Percentiles rank a stretch among this genome's conserved stretches.
Conservation (phyloP, 768 basidiomycete genomes). For the Suillus sp. region DNA sequence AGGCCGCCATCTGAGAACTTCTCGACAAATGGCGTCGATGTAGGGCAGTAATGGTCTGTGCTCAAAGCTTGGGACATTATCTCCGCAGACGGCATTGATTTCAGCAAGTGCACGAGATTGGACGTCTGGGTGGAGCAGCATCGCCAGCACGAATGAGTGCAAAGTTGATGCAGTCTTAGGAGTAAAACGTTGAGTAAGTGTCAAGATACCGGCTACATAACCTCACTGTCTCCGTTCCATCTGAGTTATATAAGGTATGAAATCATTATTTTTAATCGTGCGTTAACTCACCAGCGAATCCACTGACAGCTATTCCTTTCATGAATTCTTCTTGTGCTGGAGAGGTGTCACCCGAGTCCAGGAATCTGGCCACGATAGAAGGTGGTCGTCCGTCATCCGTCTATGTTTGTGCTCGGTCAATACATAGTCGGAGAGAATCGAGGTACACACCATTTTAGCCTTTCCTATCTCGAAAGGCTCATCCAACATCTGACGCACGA, state of each 20-base stretch:
- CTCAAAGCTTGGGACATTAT: conserved; percentile 27
- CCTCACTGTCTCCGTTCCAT: conserved; percentile 26
- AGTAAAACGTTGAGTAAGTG: neutral
- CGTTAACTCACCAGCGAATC: conserved; percentile 4
- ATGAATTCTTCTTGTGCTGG: conserved; percentile 3
- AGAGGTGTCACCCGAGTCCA: neutral
- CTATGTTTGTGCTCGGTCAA: neutral
- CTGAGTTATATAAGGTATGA: conserved; percentile 2
- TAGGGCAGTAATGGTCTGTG: conserved; percentile 30
- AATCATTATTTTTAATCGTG: neutral
- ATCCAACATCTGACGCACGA: conserved; percentile 13
- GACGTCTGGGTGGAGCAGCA: conserved; percentile 29
- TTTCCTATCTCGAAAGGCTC: conserved; percentile 29
- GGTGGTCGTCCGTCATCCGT: neutral
- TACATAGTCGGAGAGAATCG: too few species aligned
- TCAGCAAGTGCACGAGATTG: conserved; percentile 29
- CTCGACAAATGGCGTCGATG: conserved; percentile 27
- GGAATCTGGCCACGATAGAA: neutral
- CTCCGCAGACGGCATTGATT: conserved; percentile 27
- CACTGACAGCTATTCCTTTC: conserved; percentile 6
- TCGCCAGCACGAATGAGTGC: conserved; percentile 28
- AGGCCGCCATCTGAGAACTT: conserved; percentile 27
- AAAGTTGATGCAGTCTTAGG: conserved; percentile 19
- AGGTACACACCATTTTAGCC: conserved; percentile 24
- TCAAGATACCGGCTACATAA: neutral